Percentiles rank a stretch among this genome's conserved stretches.
These are phyloP conservation scores for Vanrija pseudolonga DNA, from an alignment of 1,284 basidiomycete species.

Conservation along the genomic window DNA sequence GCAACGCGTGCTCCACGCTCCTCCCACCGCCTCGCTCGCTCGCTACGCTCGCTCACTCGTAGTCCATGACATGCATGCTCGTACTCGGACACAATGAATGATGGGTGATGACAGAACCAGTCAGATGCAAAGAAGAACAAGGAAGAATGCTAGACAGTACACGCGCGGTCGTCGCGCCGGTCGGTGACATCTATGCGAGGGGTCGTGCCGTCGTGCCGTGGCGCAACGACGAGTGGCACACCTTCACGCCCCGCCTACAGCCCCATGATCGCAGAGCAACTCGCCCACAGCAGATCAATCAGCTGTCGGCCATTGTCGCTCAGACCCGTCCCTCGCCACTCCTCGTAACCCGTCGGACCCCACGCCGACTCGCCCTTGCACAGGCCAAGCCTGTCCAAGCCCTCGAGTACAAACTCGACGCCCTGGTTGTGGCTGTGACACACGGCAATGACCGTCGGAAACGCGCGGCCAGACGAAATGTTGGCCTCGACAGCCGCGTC, in stretches of 20 bases:
- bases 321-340: slow-evolving; percentile 47
- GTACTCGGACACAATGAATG: no score
- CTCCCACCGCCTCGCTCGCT: no score
- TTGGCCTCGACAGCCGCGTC: not conserved
- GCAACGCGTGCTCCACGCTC: no score
- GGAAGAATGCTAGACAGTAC: no score
- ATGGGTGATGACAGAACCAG: no score
- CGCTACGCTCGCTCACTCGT: no score
- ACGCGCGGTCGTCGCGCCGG: no score
- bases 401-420: slow-evolving; percentile 50
- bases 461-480: slow-evolving; percentile 27
- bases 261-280: slow-evolving; percentile 47
- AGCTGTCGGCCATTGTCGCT: slow-evolving; percentile 42
- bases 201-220: no score
- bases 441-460: slow-evolving; percentile 49
- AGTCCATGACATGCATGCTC: no score
- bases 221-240: no score
- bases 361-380: slow-evolving; percentile 47
- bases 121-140: no score
- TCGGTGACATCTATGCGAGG: no score
- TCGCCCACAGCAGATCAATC: slow-evolving; percentile 47
- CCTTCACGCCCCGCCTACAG: slow-evolving; percentile 10
- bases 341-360: slow-evolving; percentile 50
- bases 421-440: slow-evolving; percentile 47
- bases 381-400: slow-evolving; percentile 46